A percentile compares a stretch with the other conserved stretches of the same genome.
phyloP scores from a whole-genome alignment of 768 basidiomycete genomes.

The Boletellus sp. region DNA sequence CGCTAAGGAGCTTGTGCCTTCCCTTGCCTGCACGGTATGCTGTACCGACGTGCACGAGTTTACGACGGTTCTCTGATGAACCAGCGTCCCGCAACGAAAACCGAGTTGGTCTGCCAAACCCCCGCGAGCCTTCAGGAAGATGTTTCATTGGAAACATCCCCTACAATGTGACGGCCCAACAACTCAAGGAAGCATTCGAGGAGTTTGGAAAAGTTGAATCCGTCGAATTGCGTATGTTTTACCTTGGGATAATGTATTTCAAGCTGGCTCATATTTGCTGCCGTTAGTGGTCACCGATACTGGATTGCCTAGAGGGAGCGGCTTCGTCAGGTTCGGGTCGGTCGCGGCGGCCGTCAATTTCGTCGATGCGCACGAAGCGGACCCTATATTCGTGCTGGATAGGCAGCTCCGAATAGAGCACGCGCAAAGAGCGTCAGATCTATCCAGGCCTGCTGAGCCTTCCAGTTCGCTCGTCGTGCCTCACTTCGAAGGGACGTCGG shows the following conservation, averaged over 20 bases:
- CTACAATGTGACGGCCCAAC: conserved; percentile 39
- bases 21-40: background rate
- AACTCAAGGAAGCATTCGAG: conserved; percentile 40
- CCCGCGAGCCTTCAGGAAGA: conserved; percentile 31
- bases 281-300: conserved; percentile 22
- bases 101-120: background rate
- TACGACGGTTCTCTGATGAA: conserved; percentile 21
- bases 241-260: background rate
- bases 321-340: conserved; percentile 42
- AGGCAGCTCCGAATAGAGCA: conserved; percentile 44
- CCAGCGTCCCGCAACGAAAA: conserved; percentile 5
- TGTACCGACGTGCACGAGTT: background rate
- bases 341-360: conserved; percentile 37
- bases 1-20: conserved; percentile 12
- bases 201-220: conserved; percentile 40
- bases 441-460: conserved; percentile 15
- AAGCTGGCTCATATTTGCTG: background rate
- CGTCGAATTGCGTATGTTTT: conserved; percentile 41
- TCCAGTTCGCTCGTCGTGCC: conserved; percentile 30
- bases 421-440: conserved; percentile 17
- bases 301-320: conserved; percentile 43
- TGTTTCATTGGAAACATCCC: conserved; percentile 55
- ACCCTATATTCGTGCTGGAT: conserved; percentile 48
- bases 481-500: conserved; percentile 23
- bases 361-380: conserved; percentile 34